Conservation (phyloP, 176 grass and related monocot genomes). For the Juncus inflexus region DNA sequence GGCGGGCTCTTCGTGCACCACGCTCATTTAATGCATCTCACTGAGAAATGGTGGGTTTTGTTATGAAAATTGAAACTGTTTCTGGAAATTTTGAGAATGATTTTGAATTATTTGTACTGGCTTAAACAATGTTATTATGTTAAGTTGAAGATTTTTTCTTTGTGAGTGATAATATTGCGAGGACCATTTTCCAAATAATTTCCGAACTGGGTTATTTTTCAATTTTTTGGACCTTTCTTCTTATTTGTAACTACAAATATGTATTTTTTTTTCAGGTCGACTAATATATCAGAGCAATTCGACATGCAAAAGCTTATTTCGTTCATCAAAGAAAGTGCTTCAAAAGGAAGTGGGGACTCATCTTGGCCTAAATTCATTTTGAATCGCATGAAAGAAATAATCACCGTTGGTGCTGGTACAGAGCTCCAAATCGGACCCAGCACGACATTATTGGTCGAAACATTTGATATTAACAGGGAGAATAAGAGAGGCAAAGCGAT, state of each 20-base stretch:
- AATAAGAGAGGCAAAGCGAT: conserved; percentile 67
- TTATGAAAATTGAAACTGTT: background rate
- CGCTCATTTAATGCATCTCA: conserved; percentile 51
- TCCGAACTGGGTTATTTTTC: background rate
- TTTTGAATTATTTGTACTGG: background rate
- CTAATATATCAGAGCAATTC: conserved; percentile 65
- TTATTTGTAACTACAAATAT: conserved; percentile 12
- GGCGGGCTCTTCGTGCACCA: conserved; percentile 73
- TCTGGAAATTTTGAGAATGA: background rate
- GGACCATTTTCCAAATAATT: background rate
- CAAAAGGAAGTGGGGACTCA: conserved; percentile 35
- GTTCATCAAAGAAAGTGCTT: conserved; percentile 45
- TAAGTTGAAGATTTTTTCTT: background rate
- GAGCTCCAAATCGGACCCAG: conserved; percentile 58
- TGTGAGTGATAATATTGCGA: background rate
- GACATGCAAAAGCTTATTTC: conserved; percentile 56
- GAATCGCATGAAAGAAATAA: conserved; percentile 43
- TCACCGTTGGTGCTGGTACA: conserved; percentile 56
- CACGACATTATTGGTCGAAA: conserved; percentile 61
- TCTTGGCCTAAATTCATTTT: conserved; percentile 56
- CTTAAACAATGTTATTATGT: background rate
- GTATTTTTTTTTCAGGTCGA: conserved; percentile 48
- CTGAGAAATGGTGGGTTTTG: conserved; percentile 49
- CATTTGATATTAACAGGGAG: conserved; percentile 52
- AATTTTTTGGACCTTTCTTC: background rate